These are phyloP conservation scores for Rubia yunnanensis DNA, from an alignment of 257 asterid species.

Conservation along the genomic window DNA sequence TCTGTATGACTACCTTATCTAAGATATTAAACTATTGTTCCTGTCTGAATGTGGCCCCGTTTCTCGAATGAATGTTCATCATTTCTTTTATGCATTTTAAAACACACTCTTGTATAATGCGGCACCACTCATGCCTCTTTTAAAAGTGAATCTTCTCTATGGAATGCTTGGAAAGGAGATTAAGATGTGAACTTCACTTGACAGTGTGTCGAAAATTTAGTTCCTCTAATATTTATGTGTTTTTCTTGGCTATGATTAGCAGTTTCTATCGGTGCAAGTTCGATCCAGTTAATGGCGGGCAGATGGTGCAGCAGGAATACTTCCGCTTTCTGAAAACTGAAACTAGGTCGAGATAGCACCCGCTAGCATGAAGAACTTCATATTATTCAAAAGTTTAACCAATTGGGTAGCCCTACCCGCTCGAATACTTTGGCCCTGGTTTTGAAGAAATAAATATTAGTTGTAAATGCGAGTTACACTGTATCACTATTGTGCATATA, in stretches of 20 bases:
- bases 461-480: not conserved
- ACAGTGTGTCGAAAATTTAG: not conserved
- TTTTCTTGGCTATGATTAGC: constrained; percentile 12
- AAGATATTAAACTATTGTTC: not conserved
- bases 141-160: too few relatives aligned
- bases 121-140: not conserved
- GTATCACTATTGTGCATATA: not conserved
- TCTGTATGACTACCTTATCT: not conserved
- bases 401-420: too few relatives aligned
- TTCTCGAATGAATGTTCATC: too few relatives aligned
- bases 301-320: constrained; percentile 74
- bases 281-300: constrained; percentile 78
- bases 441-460: too few relatives aligned
- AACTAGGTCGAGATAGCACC: constrained; percentile 32
- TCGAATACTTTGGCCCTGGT: not conserved
- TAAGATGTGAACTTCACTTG: not conserved
- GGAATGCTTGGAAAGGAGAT: not conserved
- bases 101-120: too few relatives aligned
- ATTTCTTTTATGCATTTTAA: too few relatives aligned
- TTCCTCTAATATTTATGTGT: not conserved
- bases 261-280: constrained; percentile 87
- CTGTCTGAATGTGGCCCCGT: not conserved
- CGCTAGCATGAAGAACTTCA: not conserved
- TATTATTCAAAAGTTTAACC: not conserved
- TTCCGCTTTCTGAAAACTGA: constrained; percentile 59